Evolutionary conservation across 208 protist genomes (phyloP), one percentile per base, ranked within the genome.

Genomic region (Trypanosoma platydactyli): DNA sequence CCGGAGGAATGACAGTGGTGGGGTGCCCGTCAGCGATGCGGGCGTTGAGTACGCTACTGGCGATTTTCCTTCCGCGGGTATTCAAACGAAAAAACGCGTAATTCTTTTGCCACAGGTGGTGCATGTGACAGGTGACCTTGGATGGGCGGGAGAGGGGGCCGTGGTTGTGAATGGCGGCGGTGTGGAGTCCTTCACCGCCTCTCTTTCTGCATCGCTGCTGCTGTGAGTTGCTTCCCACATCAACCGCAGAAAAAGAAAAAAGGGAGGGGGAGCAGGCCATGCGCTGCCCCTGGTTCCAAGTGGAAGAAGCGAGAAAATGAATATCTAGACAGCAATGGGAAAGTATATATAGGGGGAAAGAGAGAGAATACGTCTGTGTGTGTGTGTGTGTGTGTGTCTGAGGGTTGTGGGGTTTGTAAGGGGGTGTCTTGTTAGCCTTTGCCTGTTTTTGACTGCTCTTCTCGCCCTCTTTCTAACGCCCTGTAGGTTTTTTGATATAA

Each of bases 201-300:
- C 89, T 42, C 72, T 94, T 6, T 91, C 89, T 0, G 89, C 83
- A 22, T 88, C 89, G 5, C 61, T 94, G 0, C 74, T 89, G 20
- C 29, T 71, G 35, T 80, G 45, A 59, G 1, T n/a, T n/a, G n/a
- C n/a, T n/a, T n/a, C n/a, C n/a, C n/a, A n/a, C n/a, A n/a, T n/a
- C n/a, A n/a, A 52, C 13, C 12, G 15, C 20, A 44, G n/a, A 53
- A 52, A 54, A 16, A 40, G 13, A 54, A 54, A 54, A 54, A n/a
- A 48, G 15, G 30, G 4, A 25, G 9, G 3, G 7, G 57, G 2
- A 27, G n/a, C n/a, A n/a, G n/a, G n/a, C n/a, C n/a, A n/a, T n/a
- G n/a, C n/a, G n/a, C n/a, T n/a, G n/a, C n/a, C n/a, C n/a, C n/a
- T n/a, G n/a, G n/a, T n/a, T n/a, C n/a, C n/a, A n/a, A n/a, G n/a